phyloP scores from a whole-genome alignment of 2,329 filamentous ascomycete genomes.

The Clonostachys rosea region DNA sequence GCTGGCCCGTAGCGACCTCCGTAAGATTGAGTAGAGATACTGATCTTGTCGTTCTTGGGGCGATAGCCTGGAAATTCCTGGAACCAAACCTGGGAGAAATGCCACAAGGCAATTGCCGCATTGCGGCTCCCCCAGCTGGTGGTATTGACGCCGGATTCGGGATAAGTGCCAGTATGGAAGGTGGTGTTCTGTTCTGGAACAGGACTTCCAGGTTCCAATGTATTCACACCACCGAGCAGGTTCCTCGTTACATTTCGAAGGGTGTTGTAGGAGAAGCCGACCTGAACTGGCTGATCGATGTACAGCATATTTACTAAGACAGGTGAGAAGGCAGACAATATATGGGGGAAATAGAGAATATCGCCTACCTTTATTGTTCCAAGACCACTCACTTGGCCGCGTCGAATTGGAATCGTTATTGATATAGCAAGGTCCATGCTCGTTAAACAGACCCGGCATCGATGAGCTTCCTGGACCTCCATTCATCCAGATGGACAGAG shows the following conservation, averaged over 20 bases:
- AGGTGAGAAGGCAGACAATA: not conserved
- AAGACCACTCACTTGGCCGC: conserved; percentile 54
- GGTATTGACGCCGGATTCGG: conserved; percentile 14
- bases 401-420: conserved; percentile 45
- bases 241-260: conserved; percentile 27
- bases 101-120: conserved; percentile 38
- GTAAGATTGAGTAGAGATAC: conserved; percentile 28
- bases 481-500: conserved; percentile 59
- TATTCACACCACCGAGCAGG: conserved; percentile 5
- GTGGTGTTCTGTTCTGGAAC: conserved; percentile 9
- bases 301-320: conserved; percentile 43
- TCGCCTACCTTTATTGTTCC: conserved; percentile 41
- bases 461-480: conserved; percentile 63
- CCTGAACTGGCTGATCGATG: conserved; percentile 61
- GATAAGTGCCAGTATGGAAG: conserved; percentile 16
- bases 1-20: conserved; percentile 56
- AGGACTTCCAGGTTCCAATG: conserved; percentile 4
- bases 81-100: conserved; percentile 56
- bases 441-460: conserved; percentile 59
- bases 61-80: conserved; percentile 51
- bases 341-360: not conserved
- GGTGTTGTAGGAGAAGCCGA: conserved; percentile 64
- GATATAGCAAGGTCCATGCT: conserved; percentile 49
- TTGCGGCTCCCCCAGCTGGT: conserved; percentile 17
- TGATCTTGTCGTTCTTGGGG: conserved; percentile 45